Evolutionary conservation across 2,329 filamentous ascomycete genomes (phyloP), one percentile per base, ranked within the genome.

Genomic region (Xylariaceae sp.): DNA sequence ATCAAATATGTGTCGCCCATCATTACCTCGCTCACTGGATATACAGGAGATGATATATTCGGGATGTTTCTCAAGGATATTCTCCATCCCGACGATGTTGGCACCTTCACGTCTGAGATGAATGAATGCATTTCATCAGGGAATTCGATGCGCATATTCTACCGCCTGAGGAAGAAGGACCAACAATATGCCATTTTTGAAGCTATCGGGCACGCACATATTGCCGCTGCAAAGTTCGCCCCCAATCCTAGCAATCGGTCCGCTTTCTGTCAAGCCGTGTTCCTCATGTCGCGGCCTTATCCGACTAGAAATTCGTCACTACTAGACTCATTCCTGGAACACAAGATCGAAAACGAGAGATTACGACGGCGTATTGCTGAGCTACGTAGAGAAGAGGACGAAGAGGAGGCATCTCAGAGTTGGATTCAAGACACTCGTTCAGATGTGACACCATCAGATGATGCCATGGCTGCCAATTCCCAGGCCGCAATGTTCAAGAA

Each of bases 321-420:
- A 10, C 78, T 96, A 18, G 92, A 97, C 72, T 95, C 91, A 0
- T 96, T 96, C 65, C 77, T 97, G 26, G 92, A 97, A 69, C 92
- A 96, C 74, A 96, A 96, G 72, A 92, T 96, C 51, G 92, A 96
- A 70, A 96, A 96, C 65, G 91, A 96, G 73, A 83, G 92, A 4
- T 72, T 97, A 46, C 85, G 84, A 65, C 87, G 89, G 63, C 84
- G 89, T 41, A 95, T 97, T 57, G 85, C 87, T 16, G 90, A 95
- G 71, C 76, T 96, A 51, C 89, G 88, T 62, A 80, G 82, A 57
- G 92, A 96, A 70, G 92, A 96, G 69, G 84, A 86, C 53, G 88
- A 92, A 51, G 92, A 95, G 56, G 86, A 88, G 55, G 81, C 84
- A 53, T 80, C 83, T 48, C 80, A 84, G 57, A 78, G 84, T 42